phyloP scores from a whole-genome alignment of 345 rosid genomes.

The Erodium maritimum region DNA sequence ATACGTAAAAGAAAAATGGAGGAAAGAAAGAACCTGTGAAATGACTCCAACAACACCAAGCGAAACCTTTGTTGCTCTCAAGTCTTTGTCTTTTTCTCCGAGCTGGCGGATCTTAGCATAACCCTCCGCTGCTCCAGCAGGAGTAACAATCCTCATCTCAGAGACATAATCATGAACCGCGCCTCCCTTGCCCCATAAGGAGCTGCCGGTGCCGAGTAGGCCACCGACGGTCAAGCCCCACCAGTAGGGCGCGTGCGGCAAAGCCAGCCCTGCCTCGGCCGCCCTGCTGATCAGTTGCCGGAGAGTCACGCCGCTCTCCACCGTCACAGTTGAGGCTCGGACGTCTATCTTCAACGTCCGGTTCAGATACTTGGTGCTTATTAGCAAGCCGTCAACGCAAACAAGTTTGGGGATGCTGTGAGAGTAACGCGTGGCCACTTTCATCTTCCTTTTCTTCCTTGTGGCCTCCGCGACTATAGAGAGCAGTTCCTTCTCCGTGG shows the following conservation, averaged over 20 bases:
- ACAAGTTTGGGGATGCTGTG: conserved; percentile 66
- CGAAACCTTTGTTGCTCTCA: conserved; percentile 55
- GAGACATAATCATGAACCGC: conserved; percentile 62
- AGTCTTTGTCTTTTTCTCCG: conserved; percentile 19
- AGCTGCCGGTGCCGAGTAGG: conserved; percentile 62
- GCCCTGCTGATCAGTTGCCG: conserved; percentile 49
- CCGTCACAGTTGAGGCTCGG: conserved; percentile 31
- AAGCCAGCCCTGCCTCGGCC: conserved; percentile 48
- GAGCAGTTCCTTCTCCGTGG: conserved; percentile 42
- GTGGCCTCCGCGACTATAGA: conserved; percentile 45
- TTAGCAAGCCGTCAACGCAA: conserved; percentile 55
- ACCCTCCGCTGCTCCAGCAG: conserved; percentile 35
- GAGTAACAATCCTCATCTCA: conserved; percentile 44
- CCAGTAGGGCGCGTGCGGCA: conserved; percentile 85
- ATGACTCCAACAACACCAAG: conserved; percentile 83
- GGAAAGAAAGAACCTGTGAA: conserved; percentile 37
- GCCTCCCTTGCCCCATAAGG: conserved; percentile 67
- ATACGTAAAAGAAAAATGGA: not conserved
- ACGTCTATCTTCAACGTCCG: conserved; percentile 19
- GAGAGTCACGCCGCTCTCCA: conserved; percentile 60
- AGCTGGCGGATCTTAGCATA: conserved; percentile 36
- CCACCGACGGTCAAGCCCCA: conserved; percentile 87
- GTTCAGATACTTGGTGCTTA: conserved; percentile 62
- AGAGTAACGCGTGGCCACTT: conserved; percentile 52
- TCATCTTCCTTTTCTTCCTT: conserved; percentile 40